Percentiles rank a stretch among this genome's conserved stretches.
phyloP scores from a whole-genome alignment of 495 filamentous ascomycete genomes.

The Xylaria castorea region DNA sequence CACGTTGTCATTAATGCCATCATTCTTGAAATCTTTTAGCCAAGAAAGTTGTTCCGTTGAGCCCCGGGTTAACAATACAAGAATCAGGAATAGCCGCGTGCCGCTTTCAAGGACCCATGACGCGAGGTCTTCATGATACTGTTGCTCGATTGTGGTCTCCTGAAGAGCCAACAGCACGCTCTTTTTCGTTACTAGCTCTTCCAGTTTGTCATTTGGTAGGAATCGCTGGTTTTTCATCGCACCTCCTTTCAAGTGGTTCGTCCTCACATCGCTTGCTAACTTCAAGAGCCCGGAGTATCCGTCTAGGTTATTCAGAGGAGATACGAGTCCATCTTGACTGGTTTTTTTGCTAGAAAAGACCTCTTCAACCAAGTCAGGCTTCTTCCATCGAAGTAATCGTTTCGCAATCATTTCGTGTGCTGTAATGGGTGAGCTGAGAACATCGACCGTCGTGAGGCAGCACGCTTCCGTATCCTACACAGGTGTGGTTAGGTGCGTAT shows the following conservation, averaged over 20 bases:
- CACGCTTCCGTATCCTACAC: background rate
- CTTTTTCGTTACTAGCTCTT: slow-evolving; percentile 1
- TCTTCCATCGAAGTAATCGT: background rate
- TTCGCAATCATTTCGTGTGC: background rate
- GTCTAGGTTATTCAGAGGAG: background rate
- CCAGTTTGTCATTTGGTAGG: slow-evolving; percentile 4
- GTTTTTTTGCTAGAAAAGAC: background rate
- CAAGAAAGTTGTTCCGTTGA: background rate
- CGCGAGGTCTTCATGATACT: background rate
- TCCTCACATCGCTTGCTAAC: background rate
- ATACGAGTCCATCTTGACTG: background rate
- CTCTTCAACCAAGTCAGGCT: background rate
- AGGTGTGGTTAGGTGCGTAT: background rate
- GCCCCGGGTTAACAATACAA: background rate
- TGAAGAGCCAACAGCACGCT: background rate
- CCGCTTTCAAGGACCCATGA: background rate
- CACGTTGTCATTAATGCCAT: background rate
- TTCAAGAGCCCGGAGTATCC: background rate
- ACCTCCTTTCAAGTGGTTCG: background rate
- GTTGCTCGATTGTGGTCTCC: background rate
- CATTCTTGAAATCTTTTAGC: background rate
- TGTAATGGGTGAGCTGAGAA: background rate
- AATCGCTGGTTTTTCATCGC: background rate
- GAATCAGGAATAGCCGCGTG: background rate
- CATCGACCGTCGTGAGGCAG: background rate